A percentile compares a stretch with the other conserved stretches of the same genome.
Evolutionary conservation across 2,329 filamentous ascomycete species (phyloP).

Genomic region (Fusarium torreyae): DNA sequence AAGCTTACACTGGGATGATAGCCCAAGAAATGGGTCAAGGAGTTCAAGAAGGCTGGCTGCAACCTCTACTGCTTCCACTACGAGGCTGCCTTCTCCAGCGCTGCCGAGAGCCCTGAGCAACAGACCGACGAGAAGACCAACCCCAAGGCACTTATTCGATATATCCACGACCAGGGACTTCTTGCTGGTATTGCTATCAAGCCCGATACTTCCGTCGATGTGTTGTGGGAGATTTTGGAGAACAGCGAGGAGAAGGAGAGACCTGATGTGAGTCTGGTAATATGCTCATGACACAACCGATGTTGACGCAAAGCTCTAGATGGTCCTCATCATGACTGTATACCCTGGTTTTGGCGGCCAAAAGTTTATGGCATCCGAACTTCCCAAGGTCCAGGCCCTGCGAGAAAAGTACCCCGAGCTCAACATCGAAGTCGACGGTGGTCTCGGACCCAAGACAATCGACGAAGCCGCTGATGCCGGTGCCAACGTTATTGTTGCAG

Average conservation of each 20-base stretch:
- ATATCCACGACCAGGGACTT: slow-evolving; percentile 91
- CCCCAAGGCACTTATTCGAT: slow-evolving; percentile 87
- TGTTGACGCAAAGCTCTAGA: slow-evolving; percentile 67
- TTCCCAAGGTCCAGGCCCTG: slow-evolving; percentile 92
- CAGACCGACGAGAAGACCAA: slow-evolving; percentile 80
- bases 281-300: neutral
- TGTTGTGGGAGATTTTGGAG: slow-evolving; percentile 91
- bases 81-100: slow-evolving; percentile 92
- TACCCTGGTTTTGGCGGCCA: slow-evolving; percentile 97
- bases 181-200: slow-evolving; percentile 96
- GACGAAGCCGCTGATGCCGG: slow-evolving; percentile 95
- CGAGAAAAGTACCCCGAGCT: slow-evolving; percentile 88
- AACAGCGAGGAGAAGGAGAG: slow-evolving; percentile 79
- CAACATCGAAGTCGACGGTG: slow-evolving; percentile 98
- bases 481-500: slow-evolving; percentile 97
- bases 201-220: slow-evolving; percentile 90
- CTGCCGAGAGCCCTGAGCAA: slow-evolving; percentile 83
- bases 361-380: slow-evolving; percentile 97
- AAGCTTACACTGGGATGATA: slow-evolving; percentile 55
- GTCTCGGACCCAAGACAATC: slow-evolving; percentile 88
- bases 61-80: slow-evolving; percentile 99
- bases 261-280: slow-evolving; percentile 82
- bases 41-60: slow-evolving; percentile 93
- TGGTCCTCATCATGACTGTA: slow-evolving; percentile 99
- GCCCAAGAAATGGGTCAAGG: slow-evolving; percentile 98